Evolutionary conservation across 139 green algal species (phyloP).

Genomic region (Astrephomene gubernaculifera): DNA sequence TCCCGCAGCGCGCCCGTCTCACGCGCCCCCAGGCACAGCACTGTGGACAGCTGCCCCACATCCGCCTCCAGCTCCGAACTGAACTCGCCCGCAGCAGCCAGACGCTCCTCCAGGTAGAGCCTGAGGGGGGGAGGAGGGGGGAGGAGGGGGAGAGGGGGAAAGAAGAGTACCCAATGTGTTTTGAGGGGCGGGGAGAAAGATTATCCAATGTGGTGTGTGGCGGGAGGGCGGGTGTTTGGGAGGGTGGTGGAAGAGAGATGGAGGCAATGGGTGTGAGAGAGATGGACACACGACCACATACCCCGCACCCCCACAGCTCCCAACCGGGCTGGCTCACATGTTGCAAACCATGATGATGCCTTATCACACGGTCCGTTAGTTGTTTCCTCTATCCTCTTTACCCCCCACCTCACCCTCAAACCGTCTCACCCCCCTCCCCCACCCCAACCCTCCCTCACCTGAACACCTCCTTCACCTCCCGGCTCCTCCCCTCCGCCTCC

Average conservation of each 20-base stretch:
- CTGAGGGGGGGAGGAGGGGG: background rate
- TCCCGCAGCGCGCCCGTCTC: conserved; percentile 74
- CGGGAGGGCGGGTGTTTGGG: too few species aligned
- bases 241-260: background rate
- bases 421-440: background rate
- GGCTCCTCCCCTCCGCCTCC: conserved; percentile 54
- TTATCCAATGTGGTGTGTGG: too few species aligned
- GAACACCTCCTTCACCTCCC: conserved; percentile 52
- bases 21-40: conserved; percentile 85
- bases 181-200: too few species aligned
- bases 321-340: too few species aligned
- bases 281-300: too few species aligned
- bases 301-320: too few species aligned
- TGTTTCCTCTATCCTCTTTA: too few species aligned
- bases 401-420: background rate
- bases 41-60: conserved; percentile 70
- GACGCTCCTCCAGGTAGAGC: conserved; percentile 76
- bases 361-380: too few species aligned
- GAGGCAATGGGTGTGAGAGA: background rate
- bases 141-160: background rate
- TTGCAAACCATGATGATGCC: too few species aligned
- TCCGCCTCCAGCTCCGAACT: conserved; percentile 71
- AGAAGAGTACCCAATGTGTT: too few species aligned
- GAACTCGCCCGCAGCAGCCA: conserved; percentile 61
- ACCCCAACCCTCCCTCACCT: conserved; percentile 24